phyloP scores from a whole-genome alignment of 129 eudicot species.

The Centrapalus pauciflorus region DNA sequence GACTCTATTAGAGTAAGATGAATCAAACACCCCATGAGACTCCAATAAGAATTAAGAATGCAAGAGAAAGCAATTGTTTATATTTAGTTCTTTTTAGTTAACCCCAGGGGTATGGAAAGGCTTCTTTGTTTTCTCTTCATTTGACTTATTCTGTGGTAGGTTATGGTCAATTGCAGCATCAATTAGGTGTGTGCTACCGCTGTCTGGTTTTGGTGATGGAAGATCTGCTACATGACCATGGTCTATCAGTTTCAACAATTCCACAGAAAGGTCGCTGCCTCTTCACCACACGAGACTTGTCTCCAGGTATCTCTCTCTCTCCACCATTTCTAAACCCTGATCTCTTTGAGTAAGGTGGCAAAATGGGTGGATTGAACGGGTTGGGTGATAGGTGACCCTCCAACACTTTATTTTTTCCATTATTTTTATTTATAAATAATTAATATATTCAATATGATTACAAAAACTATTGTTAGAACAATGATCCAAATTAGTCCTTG shows the following conservation, averaged over 20 bases:
- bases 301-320: slow-evolving; percentile 52
- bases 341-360: not conserved
- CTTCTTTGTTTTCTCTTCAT: not conserved
- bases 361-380: not conserved
- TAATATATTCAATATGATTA: not conserved
- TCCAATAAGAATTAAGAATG: too few species aligned
- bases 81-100: too few species aligned
- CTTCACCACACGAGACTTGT: slow-evolving; percentile 60
- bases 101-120: not conserved
- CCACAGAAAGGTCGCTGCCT: slow-evolving; percentile 88
- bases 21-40: too few species aligned
- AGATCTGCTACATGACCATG: slow-evolving; percentile 34
- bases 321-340: not conserved
- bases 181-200: not conserved
- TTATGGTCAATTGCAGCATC: not conserved
- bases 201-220: slow-evolving; percentile 37
- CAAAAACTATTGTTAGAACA: not conserved
- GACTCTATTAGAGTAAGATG: too few species aligned
- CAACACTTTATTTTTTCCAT: not conserved
- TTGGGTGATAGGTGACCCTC: not conserved
- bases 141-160: not conserved
- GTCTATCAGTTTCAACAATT: slow-evolving; percentile 36
- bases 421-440: not conserved
- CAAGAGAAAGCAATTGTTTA: too few species aligned
- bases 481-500: too few species aligned